Evolutionary conservation across 345 rosid genomes (phyloP).

Genomic region (Dimocarpus longan): DNA sequence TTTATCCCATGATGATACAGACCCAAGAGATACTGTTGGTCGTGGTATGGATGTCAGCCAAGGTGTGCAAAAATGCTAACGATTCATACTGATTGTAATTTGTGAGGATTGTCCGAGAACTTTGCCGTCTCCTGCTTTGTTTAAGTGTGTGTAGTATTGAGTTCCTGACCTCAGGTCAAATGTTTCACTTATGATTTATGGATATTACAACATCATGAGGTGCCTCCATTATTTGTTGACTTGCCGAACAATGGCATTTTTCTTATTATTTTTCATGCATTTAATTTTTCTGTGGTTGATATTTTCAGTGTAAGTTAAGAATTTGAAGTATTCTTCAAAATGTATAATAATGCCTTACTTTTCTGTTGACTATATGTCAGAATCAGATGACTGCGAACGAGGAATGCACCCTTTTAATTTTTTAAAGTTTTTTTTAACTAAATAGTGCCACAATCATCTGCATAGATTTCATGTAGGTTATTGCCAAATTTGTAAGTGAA

Average conservation of each 20-base stretch:
- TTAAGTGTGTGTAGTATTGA: neutral
- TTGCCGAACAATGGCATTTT: neutral
- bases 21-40: constrained; percentile 76
- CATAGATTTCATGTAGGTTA: neutral
- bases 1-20: constrained; percentile 86
- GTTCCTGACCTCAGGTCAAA: constrained; percentile 15
- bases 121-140: neutral
- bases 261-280: neutral
- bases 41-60: constrained; percentile 88
- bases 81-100: neutral
- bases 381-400: neutral
- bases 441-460: neutral
- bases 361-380: neutral
- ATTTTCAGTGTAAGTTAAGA: constrained; percentile 1
- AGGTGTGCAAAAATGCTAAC: constrained; percentile 36
- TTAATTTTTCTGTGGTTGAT: neutral
- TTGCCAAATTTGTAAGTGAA: neutral
- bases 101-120: neutral
- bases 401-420: neutral
- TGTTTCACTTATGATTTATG: constrained; percentile 5
- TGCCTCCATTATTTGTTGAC: constrained; percentile 1
- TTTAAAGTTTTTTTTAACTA: neutral
- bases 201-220: neutral
- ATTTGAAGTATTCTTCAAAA: neutral
- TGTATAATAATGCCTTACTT: neutral